Conservation (phyloP, 2,329 filamentous ascomycete species). For the Fusarium pseudonygamai region DNA sequence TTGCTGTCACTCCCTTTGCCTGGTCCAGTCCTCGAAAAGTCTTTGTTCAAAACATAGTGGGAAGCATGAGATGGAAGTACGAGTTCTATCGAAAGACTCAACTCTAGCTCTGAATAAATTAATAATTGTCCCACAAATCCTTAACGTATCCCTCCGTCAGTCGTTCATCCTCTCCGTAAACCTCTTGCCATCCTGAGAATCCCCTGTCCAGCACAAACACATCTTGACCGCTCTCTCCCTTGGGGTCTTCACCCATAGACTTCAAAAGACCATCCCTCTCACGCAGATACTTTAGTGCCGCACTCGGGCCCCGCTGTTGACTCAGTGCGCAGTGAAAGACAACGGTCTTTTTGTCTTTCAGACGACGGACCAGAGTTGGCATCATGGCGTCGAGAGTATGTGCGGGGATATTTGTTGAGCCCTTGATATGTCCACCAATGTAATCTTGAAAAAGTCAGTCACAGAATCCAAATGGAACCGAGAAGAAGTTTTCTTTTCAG, state of each 20-base stretch:
- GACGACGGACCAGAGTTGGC: constrained; percentile 81
- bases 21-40: background rate
- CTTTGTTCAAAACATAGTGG: background rate
- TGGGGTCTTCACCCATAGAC: constrained; percentile 43
- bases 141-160: constrained; percentile 86
- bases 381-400: constrained; percentile 77
- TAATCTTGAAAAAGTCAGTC: constrained; percentile 68
- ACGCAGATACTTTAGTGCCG: constrained; percentile 81
- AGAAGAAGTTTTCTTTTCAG: background rate
- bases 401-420: constrained; percentile 79
- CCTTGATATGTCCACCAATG: constrained; percentile 87
- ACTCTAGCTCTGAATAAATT: background rate
- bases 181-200: constrained; percentile 90
- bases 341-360: constrained; percentile 81
- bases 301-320: constrained; percentile 87
- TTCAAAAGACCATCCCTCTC: constrained; percentile 67
- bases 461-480: background rate
- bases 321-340: constrained; percentile 95
- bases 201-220: constrained; percentile 85
- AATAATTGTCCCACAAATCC: constrained; percentile 80
- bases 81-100: background rate
- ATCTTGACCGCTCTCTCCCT: constrained; percentile 73
- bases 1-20: background rate
- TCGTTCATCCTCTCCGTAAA: constrained; percentile 78
- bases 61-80: background rate